Percentiles rank a stretch among this genome's conserved stretches.
Evolutionary conservation across 208 protist genomes (phyloP).

Genomic region (Leishmania mexicana): DNA sequence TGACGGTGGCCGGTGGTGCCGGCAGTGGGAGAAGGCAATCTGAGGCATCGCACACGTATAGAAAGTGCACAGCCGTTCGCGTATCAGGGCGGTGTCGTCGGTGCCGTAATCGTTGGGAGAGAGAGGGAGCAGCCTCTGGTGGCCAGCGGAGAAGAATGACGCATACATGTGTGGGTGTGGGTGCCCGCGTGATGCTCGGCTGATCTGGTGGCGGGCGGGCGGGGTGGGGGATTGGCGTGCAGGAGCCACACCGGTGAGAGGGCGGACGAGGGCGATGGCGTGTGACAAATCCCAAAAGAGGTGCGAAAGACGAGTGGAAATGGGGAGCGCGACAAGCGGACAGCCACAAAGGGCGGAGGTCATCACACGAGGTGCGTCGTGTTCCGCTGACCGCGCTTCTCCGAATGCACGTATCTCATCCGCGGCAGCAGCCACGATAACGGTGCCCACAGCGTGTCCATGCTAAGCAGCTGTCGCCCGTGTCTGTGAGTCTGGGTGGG

Average conservation of each 20-base stretch:
- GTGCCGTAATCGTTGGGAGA: too few species aligned
- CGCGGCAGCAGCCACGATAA: background rate
- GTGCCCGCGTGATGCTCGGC: background rate
- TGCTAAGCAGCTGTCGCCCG: background rate
- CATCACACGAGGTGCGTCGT: background rate
- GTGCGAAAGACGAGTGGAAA: too few species aligned
- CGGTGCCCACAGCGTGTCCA: background rate
- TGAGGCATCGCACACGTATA: background rate
- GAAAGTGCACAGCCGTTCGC: background rate
- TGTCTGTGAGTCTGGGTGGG: background rate
- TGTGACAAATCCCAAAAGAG: background rate
- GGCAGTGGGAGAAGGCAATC: background rate
- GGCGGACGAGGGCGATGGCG: too few species aligned
- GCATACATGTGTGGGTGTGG: background rate
- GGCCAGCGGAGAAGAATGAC: too few species aligned
- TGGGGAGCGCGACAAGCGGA: too few species aligned
- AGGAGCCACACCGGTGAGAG: background rate
- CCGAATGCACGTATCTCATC: background rate
- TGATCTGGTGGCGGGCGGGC: background rate
- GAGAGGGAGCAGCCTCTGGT: too few species aligned
- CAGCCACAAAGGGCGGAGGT: background rate
- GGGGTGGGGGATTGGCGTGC: background rate
- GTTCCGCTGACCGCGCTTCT: background rate
- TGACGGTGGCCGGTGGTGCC: background rate
- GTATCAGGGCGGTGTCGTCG: too few species aligned